Evolutionary conservation across 805 yeast genomes (phyloP).

Genomic region (Clavispora fructus): DNA sequence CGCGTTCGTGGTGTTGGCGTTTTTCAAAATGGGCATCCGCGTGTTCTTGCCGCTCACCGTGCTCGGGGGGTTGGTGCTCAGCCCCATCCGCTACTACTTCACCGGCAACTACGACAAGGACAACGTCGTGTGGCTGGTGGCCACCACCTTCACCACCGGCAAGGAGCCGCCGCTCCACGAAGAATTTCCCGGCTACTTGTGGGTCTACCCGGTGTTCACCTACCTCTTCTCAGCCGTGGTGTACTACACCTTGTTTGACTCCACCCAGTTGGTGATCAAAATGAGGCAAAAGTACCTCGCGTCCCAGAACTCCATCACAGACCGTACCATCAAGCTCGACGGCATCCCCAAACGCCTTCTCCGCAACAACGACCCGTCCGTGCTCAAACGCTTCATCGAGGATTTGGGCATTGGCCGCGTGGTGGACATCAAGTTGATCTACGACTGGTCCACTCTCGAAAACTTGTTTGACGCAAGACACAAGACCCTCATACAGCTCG

Average conservation of each 20-base stretch:
- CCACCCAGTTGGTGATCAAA: slow-evolving; percentile 44
- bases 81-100: slow-evolving; percentile 35
- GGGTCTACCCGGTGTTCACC: slow-evolving; percentile 54
- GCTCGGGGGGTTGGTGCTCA: slow-evolving; percentile 25
- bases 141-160: slow-evolving; percentile 3
- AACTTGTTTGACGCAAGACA: slow-evolving; percentile 31
- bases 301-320: slow-evolving; percentile 54
- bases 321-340: slow-evolving; percentile 51
- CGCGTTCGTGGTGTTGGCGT: slow-evolving; percentile 33
- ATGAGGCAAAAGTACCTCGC: slow-evolving; percentile 56
- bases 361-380: slow-evolving; percentile 31
- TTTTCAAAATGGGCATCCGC: slow-evolving; percentile 30
- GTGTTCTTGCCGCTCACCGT: slow-evolving; percentile 17
- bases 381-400: slow-evolving; percentile 46
- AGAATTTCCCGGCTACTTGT: slow-evolving; percentile 40
- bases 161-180: slow-evolving; percentile 23
- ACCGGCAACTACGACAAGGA: slow-evolving; percentile 43
- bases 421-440: slow-evolving; percentile 44
- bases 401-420: slow-evolving; percentile 53
- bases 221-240: slow-evolving; percentile 48
- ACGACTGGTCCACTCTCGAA: slow-evolving; percentile 41
- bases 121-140: slow-evolving; percentile 17
- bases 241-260: slow-evolving; percentile 39
- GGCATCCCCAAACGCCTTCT: slow-evolving; percentile 47
- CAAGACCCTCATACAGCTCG: slow-evolving; percentile 30